phyloP scores from a whole-genome alignment of 2,329 filamentous ascomycete genomes.

The Fusarium paranaense region DNA sequence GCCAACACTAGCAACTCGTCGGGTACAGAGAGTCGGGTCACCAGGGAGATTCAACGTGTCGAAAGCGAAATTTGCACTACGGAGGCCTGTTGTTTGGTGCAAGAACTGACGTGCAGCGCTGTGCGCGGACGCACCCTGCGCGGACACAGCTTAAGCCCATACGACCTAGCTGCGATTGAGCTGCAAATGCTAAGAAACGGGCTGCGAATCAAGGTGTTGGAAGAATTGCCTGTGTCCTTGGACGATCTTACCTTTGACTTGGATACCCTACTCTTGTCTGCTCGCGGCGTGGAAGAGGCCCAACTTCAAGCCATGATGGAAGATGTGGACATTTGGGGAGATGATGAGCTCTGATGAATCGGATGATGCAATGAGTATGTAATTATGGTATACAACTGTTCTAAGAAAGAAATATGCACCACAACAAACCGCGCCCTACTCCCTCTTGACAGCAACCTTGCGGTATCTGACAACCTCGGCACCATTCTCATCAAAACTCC shows the following conservation, averaged over 20 bases:
- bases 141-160: not conserved
- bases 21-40: too few species aligned
- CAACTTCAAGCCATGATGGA: not conserved
- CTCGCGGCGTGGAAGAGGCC: not conserved
- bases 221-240: not conserved
- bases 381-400: not conserved
- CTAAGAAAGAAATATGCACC: not conserved
- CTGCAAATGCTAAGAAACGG: too few species aligned
- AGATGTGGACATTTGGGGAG: too few species aligned
- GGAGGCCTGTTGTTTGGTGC: too few species aligned
- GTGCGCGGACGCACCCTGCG: too few species aligned
- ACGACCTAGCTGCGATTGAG: not conserved
- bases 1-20: not conserved
- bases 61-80: too few species aligned
- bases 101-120: too few species aligned
- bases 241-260: not conserved
- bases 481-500: conserved; percentile 53
- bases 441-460: conserved; percentile 45
- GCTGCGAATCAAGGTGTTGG: not conserved
- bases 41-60: too few species aligned
- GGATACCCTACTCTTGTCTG: not conserved
- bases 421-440: not conserved
- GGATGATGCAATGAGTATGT: not conserved
- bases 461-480: conserved; percentile 56
- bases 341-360: too few species aligned